A percentile compares a stretch with the other conserved stretches of the same genome.
phyloP scores from a whole-genome alignment of 148 eudicot genomes.

The Rhododendron mucronatum region DNA sequence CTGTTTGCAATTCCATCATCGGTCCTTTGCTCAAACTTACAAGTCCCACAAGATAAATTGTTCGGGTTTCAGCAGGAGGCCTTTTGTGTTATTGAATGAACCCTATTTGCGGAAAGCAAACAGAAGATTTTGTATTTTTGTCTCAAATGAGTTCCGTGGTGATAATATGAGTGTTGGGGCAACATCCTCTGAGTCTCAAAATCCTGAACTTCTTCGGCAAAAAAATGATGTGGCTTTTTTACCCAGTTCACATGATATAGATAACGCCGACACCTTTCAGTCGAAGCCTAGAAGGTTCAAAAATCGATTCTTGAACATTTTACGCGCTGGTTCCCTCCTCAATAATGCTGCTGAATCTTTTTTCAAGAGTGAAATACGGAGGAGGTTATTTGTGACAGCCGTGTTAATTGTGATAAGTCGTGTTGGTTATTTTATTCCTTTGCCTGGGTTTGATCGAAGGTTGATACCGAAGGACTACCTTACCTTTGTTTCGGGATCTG shows the following conservation, averaged over 20 bases:
- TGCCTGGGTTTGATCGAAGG: slow-evolving; percentile 93
- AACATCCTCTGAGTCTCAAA: slow-evolving; percentile 36
- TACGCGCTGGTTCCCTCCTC: slow-evolving; percentile 59
- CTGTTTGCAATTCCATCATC: slow-evolving; percentile 17
- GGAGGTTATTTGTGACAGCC: slow-evolving; percentile 90
- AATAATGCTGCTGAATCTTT: slow-evolving; percentile 81
- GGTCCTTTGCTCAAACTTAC: slow-evolving; percentile 18
- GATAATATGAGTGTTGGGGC: slow-evolving; percentile 24
- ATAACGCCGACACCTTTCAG: slow-evolving; percentile 21
- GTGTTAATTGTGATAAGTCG: slow-evolving; percentile 69
- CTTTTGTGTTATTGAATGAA: slow-evolving; percentile 21
- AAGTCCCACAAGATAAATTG: slow-evolving; percentile 23
- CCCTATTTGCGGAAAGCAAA: slow-evolving; percentile 23
- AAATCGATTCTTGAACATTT: slow-evolving; percentile 66
- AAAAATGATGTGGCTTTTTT: slow-evolving; percentile 19
- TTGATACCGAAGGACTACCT: slow-evolving; percentile 82
- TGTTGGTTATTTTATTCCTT: slow-evolving; percentile 87
- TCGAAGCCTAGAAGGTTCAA: slow-evolving; percentile 39
- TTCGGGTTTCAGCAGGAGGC: slow-evolving; percentile 24
- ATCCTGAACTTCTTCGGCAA: slow-evolving; percentile 33
- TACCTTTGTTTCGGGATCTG: slow-evolving; percentile 77
- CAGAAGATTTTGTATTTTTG: slow-evolving; percentile 17
- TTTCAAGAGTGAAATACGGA: slow-evolving; percentile 95
- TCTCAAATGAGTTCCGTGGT: slow-evolving; percentile 20
- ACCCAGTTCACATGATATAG: slow-evolving; percentile 17